Base-by-base conservation (phyloP, 768 basidiomycete species). In the Lentinula raphanica region DNA sequence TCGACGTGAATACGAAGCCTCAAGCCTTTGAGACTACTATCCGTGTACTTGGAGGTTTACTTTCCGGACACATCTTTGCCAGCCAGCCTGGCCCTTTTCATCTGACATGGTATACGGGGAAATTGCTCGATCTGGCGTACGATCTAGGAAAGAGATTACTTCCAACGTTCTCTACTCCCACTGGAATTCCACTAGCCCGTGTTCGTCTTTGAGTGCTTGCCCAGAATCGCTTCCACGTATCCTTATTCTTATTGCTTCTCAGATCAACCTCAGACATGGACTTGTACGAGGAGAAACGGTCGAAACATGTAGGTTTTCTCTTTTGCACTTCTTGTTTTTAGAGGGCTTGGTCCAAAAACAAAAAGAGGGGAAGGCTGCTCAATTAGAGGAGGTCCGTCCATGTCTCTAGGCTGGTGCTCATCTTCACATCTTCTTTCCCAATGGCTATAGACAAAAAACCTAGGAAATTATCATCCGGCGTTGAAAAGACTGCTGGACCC, bases 21-120 rank as follows among this genome's bases (percentile, higher is more conserved):
- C 96, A 99, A 78, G 89, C 98, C 3, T 99, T 99, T 66, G 96
- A 99, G 75, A 92, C 91, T 9, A 98, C 92, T 1, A 98, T 98
- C 56, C 85, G 95, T 27, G 92, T 94, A 5, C 76, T 99, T 8
- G 97, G 97, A 3, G 93, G 94, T 3, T 80, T 99, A 36, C 69
- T 94, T 13, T 92, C 91, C 6, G 94, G 84, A 25, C 94, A 94
- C 65, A 83, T 88, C 53, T 90, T 86, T 67, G 90, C 92, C n/a
- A 85, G 77, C 59, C 76, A 83, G 50, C 72, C 78, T 2, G 81
- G 74, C 2, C 82, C 84, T 19, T 92, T 93, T 65, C 75, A 85
- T 65, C 73, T 96, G 39, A 84, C 88, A 3, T 93, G 92, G 90
- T 97, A 98, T 68, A 76, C 76, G 17, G 87, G 83, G 15, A 88